phyloP scores from a whole-genome alignment of 2,329 filamentous ascomycete genomes.

The Ascochyta koolunga region DNA sequence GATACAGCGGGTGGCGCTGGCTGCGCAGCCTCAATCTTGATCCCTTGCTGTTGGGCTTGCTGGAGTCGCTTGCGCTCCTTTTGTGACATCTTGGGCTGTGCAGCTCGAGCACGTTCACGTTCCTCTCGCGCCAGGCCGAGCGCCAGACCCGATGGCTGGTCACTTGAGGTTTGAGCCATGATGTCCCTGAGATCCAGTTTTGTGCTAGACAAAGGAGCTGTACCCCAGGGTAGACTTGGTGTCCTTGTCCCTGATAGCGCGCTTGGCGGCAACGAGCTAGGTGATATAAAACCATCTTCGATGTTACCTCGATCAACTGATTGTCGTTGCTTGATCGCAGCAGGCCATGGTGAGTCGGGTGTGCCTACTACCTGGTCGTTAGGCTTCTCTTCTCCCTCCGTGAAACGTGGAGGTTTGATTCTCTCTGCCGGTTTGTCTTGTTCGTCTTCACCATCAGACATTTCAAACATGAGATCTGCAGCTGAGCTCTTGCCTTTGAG shows the following conservation, averaged over 20 bases:
- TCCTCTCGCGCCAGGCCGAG: slow-evolving; percentile 57
- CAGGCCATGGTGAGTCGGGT: slow-evolving; percentile 35
- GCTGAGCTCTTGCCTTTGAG: slow-evolving; percentile 72
- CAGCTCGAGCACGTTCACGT: slow-evolving; percentile 42
- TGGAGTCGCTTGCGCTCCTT: slow-evolving; percentile 78
- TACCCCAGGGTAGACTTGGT: slow-evolving; percentile 58
- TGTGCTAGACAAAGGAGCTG: slow-evolving; percentile 59
- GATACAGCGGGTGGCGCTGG: slow-evolving; percentile 39
- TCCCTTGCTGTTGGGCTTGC: slow-evolving; percentile 46
- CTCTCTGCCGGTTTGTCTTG: slow-evolving; percentile 12
- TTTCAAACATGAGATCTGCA: slow-evolving; percentile 86
- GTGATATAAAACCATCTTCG: slow-evolving; percentile 18
- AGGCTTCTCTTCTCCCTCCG: slow-evolving; percentile 9
- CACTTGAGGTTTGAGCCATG: slow-evolving; percentile 66
- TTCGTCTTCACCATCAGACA: slow-evolving; percentile 76
- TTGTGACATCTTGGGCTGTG: slow-evolving; percentile 75
- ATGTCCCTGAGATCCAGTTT: slow-evolving; percentile 80
- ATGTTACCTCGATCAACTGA: background rate
- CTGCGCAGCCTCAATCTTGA: slow-evolving; percentile 37
- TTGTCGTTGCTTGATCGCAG: slow-evolving; percentile 19
- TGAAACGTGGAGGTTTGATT: slow-evolving; percentile 36
- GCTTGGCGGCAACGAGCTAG: slow-evolving; percentile 30
- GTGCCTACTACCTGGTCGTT: slow-evolving; percentile 26
- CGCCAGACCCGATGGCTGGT: slow-evolving; percentile 59
- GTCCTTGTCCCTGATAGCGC: slow-evolving; percentile 29